Evolutionary conservation across 768 basidiomycete species (phyloP), one percentile per base, ranked within the genome.

Genomic region (Baorangia bicolor): DNA sequence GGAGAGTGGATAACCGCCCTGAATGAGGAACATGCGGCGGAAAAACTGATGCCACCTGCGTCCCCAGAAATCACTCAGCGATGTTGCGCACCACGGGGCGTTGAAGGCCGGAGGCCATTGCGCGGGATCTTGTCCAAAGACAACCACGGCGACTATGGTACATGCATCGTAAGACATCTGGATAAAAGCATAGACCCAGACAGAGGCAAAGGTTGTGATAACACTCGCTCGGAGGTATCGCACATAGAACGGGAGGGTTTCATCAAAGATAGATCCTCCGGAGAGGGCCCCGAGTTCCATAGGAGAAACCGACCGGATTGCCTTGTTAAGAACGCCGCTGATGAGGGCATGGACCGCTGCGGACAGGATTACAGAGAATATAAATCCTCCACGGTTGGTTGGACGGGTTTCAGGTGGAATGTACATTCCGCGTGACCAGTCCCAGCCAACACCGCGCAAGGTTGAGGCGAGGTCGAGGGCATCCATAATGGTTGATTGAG

Each of bases 381-480:
- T 12, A 18, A 55, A 85, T 27, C 64, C 57, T 2, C 56, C 31
- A 11, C 64, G 72, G 4, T 65, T 58, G 37, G 48, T 27, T 11
- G 75, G 72, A 23, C 79, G 77, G 9, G 73, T 74, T 57, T 80
- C 78, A 16, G 57, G 63, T 5, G 71, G 62, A 21, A 68, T 28
- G 41, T 63, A 60, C 20, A 63, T 27, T 37, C 62, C 57, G 25
- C 68, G 59, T 2, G 82, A 81, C 79, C 82, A 86, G 43, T 78
- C 71, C 85, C 86, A 87, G 28, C 81, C 82, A 49, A 74, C 63
- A 7, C 85, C 86, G 16, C 86, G 81, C 13, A 81, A 63, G 57
- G 78, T 82, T 57, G 69, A 71, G 20, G 60, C 59, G 20, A 87
- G 73, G 51, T 87, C 84, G 12, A 77, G 64, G 2, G 81, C 78